Evolutionary conservation across 2,329 filamentous ascomycete species (phyloP), one percentile per base, ranked within the genome.

Genomic region (Emmonsiellopsis sp.): DNA sequence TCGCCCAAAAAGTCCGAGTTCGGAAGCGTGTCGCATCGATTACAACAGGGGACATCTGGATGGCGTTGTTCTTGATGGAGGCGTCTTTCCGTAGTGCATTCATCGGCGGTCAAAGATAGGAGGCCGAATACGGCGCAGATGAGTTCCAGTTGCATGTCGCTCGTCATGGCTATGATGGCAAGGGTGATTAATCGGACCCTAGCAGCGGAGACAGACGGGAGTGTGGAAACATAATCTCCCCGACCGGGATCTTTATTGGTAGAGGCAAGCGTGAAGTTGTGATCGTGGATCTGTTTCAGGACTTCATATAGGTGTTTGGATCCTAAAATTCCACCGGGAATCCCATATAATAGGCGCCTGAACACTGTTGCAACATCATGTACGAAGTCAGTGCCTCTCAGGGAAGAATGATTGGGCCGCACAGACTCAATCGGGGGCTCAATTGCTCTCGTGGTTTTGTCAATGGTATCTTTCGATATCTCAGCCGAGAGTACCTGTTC

Each of bases 71-170:
- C 58, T 49, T 56, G 39, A 8, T 56, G 51, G 17, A 55, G 54
- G 27, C 44, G 62, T 56, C 11, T 55, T 49, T 49, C 54, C 32
- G 13, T 60, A 14, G 60, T 57, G 3, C 60, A 62, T 52, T 66
- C 63, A 49, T 67, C 61, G 9, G 66, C 53, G 32, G 71, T 56
- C 9, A 64, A 55, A 13, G 63, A 56, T 44, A 70, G 63, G 10
- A 73, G 57, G 6, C 70, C 71, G 53, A 73, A 70, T 1, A 72
- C 64, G 1, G 66, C 66, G 52, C 69, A 73, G 53, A 72, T 67
- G 21, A 73, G 61, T 31, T 69, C 68, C 42, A 70, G 60, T 52
- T 72, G 68, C 63, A 70, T 66, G 37, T 69, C 63, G 43, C 58
- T 64, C 9, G 68, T 67, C 51, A 70, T 55, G 6, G 67, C 68